These are phyloP conservation scores for Sphagnum contortum DNA, from an alignment of 225 moss, liverwort and hornwort species.

Conservation along the genomic window DNA sequence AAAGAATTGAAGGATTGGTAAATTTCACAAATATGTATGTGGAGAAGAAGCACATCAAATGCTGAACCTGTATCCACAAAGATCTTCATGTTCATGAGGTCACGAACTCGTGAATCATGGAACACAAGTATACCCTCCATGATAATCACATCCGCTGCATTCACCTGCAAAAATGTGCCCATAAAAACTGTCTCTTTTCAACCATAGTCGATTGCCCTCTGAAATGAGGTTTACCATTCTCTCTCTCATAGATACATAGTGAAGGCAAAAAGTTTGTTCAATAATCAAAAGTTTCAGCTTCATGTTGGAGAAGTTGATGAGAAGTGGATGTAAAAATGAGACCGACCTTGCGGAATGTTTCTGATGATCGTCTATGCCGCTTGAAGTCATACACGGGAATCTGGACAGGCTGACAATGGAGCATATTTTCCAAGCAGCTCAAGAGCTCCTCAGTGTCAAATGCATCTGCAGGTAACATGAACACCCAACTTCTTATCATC, in stretches of 20 bases:
- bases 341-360: conserved; percentile 55
- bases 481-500: no score
- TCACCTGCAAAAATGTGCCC: conserved; percentile 25
- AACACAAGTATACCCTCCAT: conserved; percentile 96
- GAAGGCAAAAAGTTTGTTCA: no score
- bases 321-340: not conserved
- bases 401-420: conserved; percentile 58
- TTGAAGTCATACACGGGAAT: conserved; percentile 93
- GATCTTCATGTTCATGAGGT: conserved; percentile 97
- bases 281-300: not conserved
- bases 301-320: not conserved
- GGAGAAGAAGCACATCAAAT: no score
- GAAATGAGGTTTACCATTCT: no score
- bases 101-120: conserved; percentile 80
- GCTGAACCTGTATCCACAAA: conserved; percentile 76
- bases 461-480: conserved; percentile 28
- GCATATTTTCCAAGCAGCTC: conserved; percentile 69
- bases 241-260: no score
- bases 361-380: conserved; percentile 67
- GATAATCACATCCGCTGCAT: conserved; percentile 92
- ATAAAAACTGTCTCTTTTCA: not conserved
- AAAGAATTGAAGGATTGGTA: no score
- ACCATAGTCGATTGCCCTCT: no score
- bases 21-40: no score
- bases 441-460: conserved; percentile 96